These are phyloP conservation scores for Alloascoidea hylecoeti DNA, from an alignment of 805 yeast species.

Conservation along the genomic window DNA sequence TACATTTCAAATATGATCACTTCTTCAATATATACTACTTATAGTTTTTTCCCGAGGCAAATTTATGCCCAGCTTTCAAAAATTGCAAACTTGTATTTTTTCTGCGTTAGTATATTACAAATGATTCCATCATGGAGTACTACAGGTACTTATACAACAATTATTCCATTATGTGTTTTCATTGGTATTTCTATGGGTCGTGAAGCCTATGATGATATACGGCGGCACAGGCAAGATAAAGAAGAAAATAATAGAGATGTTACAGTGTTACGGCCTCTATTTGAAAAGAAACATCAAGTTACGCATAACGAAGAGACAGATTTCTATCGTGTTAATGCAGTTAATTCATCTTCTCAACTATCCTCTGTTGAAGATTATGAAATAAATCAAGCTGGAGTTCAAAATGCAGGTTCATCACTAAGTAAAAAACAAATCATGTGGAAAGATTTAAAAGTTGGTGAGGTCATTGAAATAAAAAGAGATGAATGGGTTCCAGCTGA, in stretches of 20 bases:
- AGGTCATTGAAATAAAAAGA: slow-evolving; percentile 52
- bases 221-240: slow-evolving; percentile 73
- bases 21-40: slow-evolving; percentile 73
- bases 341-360: slow-evolving; percentile 10
- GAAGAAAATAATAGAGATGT: slow-evolving; percentile 59
- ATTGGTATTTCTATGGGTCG: slow-evolving; percentile 80
- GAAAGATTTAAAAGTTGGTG: slow-evolving; percentile 83
- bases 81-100: slow-evolving; percentile 81
- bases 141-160: slow-evolving; percentile 90
- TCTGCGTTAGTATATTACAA: slow-evolving; percentile 83
- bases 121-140: slow-evolving; percentile 97
- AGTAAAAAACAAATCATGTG: slow-evolving; percentile 30
- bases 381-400: slow-evolving; percentile 9
- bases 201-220: slow-evolving; percentile 89
- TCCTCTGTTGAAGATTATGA: slow-evolving; percentile 7
- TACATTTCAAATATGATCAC: slow-evolving; percentile 61
- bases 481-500: slow-evolving; percentile 97
- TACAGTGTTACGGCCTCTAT: slow-evolving; percentile 22
- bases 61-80: slow-evolving; percentile 84
- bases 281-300: slow-evolving; percentile 2
- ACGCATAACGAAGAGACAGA: slow-evolving; percentile 1
- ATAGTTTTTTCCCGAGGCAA: slow-evolving; percentile 80
- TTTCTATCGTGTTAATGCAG: slow-evolving; percentile 6
- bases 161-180: slow-evolving; percentile 75
- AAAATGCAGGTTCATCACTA: slow-evolving; percentile 11